Conservation (phyloP, 805 yeast genomes). For the Priceomyces fermenticarens region DNA sequence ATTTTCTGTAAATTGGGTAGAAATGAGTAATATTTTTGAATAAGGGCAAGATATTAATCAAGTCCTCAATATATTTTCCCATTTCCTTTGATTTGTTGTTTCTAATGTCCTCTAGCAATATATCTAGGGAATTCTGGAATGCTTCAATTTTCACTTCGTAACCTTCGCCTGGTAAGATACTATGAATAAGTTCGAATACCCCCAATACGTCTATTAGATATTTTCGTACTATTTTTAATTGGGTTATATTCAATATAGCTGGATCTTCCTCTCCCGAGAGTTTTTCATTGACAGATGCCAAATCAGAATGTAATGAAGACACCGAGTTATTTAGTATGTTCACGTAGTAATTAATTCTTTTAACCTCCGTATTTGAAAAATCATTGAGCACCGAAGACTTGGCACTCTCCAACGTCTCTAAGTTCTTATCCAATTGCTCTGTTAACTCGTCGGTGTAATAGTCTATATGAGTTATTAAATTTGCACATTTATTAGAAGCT, state of each 20-base stretch:
- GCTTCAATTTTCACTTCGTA: conserved; percentile 12
- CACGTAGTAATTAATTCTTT: conserved; percentile 64
- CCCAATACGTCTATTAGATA: conserved; percentile 46
- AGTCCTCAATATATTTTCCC: conserved; percentile 42
- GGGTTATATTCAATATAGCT: conserved; percentile 37
- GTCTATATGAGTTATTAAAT: conserved; percentile 58
- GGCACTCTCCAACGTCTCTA: conserved; percentile 46
- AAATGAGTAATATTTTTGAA: conserved; percentile 54
- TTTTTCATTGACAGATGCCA: conserved; percentile 21
- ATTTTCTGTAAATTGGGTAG: conserved; percentile 47
- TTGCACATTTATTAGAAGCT: conserved; percentile 47
- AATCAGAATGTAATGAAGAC: conserved; percentile 50
- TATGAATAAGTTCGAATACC: conserved; percentile 40
- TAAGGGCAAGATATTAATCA: conserved; percentile 48
- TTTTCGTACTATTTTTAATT: conserved; percentile 42
- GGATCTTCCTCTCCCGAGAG: conserved; percentile 13
- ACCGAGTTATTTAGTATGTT: conserved; percentile 60
- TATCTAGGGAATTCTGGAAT: conserved; percentile 36
- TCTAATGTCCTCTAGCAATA: conserved; percentile 44
- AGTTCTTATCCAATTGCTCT: conserved; percentile 43
- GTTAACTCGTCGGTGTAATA: conserved; percentile 60
- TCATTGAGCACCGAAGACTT: conserved; percentile 12
- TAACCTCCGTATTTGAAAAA: conserved; percentile 37
- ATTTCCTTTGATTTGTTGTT: conserved; percentile 31
- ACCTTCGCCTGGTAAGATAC: conserved; percentile 7